Evolutionary conservation across 1,139 yeast genomes (phyloP), one percentile per base, ranked within the genome.

Genomic region (Blastobotrys malaysiensis): DNA sequence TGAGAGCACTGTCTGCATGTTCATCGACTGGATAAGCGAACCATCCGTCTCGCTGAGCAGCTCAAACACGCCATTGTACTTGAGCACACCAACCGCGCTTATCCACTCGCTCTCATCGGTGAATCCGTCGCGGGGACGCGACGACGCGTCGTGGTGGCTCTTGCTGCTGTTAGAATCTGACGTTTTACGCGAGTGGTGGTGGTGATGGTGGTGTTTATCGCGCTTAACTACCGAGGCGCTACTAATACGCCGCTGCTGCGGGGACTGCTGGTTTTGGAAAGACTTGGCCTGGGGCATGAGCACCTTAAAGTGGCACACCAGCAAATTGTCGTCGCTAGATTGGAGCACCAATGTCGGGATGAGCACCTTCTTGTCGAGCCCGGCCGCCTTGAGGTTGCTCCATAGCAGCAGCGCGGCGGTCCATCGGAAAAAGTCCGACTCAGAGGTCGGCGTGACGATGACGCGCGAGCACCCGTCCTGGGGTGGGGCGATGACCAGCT

Each of bases 41-140:
- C 93, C 90, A 67, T 86, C 90, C 51, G 77, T 73, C 63, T 85
- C 90, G 44, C 81, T 73, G 43, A 85, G 71, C 47, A 88, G 68
- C 61, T 85, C 82, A 54, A 89, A 73, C 7, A 75, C 65, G 5
- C 97, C 97, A 62, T 82, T 76, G 2, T 85, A 79, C 61, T 80
- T 82, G 51, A 88, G 68, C 9, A 83, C 84, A 0, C 93, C 95
- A 80, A 84, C 83, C 1, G 88, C 83, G 52, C 77, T 79, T 63
- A 84, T 85, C 96, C 96, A 88, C 2, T 82, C 82, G 60, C 82
- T 86, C 21, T 72, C 71, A 1, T 71, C 58, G 14, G 53, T 48
- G 46, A 59, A 57, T 13, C 55, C 45, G 49, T 7, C 31, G 13
- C 31, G 5, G 13, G 31, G 31, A n/a, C n/a, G n/a, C n/a, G n/a